These are phyloP conservation scores for Blepharisma stoltei DNA, from an alignment of 73 alveolate genomes.

Conservation along the genomic window DNA sequence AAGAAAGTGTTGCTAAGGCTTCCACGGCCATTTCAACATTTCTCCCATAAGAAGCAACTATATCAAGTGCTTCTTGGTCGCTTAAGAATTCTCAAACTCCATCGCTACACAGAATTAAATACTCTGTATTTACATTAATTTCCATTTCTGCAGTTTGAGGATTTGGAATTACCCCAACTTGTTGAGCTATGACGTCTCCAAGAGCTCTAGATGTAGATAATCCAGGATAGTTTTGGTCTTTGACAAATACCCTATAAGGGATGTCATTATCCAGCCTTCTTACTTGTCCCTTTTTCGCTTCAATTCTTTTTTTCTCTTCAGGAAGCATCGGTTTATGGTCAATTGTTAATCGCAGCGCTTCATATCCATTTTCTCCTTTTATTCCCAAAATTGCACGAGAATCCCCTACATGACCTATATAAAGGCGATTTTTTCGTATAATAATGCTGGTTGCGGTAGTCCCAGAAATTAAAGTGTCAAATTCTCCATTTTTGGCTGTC, in stretches of 20 bases:
- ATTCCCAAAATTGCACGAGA: conserved; percentile 38
- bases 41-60: background rate
- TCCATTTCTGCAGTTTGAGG: conserved; percentile 20
- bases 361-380: background rate
- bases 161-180: conserved; percentile 28
- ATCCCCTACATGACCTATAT: conserved; percentile 58
- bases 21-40: background rate
- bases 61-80: conserved; percentile 14
- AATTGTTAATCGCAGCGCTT: conserved; percentile 41
- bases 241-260: conserved; percentile 86
- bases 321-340: conserved; percentile 64
- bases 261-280: conserved; percentile 52
- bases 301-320: conserved; percentile 60
- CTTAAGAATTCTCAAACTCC: conserved; percentile 21
- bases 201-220: conserved; percentile 28
- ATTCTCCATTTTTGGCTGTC: background rate
- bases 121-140: background rate
- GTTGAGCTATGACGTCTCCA: conserved; percentile 24
- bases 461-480: background rate
- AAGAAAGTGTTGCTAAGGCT: conserved; percentile 6
- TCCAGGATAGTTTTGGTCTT: conserved; percentile 63
- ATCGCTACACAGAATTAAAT: background rate
- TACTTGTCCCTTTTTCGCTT: conserved; percentile 47
- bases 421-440: background rate
- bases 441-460: background rate